Percentiles rank a stretch among this genome's conserved stretches.
phyloP scores from a whole-genome alignment of 768 basidiomycete genomes.

The Psilocybe cyanescens region DNA sequence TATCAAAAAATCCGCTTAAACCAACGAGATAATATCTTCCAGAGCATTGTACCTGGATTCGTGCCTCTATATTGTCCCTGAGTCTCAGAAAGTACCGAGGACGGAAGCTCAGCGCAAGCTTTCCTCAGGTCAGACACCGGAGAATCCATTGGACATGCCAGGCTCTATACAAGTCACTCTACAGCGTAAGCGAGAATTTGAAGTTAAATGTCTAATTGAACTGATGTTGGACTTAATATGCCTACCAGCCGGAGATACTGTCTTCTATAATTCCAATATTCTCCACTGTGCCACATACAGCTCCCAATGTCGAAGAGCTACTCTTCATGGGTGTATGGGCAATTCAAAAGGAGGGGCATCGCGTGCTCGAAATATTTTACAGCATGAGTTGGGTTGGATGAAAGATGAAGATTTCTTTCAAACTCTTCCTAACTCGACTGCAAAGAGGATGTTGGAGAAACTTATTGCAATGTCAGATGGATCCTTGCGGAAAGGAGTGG shows the following conservation, averaged over 20 bases:
- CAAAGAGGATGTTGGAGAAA: conserved; percentile 61
- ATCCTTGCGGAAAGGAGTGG: conserved; percentile 15
- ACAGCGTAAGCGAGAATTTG: conserved; percentile 45
- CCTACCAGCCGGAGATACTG: conserved; percentile 66
- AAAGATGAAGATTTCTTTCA: conserved; percentile 50
- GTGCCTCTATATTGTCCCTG: conserved; percentile 74
- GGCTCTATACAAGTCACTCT: conserved; percentile 59
- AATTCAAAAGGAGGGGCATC: conserved; percentile 61
- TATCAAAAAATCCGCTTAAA: neutral
- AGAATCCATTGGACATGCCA: conserved; percentile 71
- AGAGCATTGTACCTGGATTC: conserved; percentile 72
- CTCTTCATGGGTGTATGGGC: conserved; percentile 73
- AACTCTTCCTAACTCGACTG: conserved; percentile 43
- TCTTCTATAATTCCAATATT: conserved; percentile 83
- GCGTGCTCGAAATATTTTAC: conserved; percentile 74
- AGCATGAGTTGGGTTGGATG: conserved; percentile 79
- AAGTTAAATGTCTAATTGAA: neutral
- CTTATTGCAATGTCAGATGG: conserved; percentile 55
- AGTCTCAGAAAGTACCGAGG: conserved; percentile 62
- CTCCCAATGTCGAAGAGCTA: conserved; percentile 52
- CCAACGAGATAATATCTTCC: neutral
- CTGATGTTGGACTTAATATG: neutral
- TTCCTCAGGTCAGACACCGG: conserved; percentile 54
- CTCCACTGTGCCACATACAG: conserved; percentile 75
- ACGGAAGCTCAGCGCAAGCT: conserved; percentile 59